Conservation (phyloP, 2,329 filamentous ascomycete species). For the Pseudogymnoascus sp. region DNA sequence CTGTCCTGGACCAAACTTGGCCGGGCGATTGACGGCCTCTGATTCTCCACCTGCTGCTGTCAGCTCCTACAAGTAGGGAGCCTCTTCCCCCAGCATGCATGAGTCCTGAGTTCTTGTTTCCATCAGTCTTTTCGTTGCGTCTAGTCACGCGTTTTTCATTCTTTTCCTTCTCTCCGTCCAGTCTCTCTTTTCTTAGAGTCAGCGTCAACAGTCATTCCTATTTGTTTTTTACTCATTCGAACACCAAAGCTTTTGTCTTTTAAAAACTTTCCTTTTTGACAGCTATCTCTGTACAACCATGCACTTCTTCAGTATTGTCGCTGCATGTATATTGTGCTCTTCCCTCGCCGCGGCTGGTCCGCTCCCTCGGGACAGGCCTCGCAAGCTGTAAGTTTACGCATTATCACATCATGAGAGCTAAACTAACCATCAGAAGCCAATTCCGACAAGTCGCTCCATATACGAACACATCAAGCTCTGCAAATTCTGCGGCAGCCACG, state of each 20-base stretch:
- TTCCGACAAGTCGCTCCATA: slow-evolving; percentile 1
- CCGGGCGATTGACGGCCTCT: background rate
- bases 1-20: background rate
- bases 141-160: slow-evolving; percentile 1
- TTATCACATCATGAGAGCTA: background rate
- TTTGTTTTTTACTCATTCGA: slow-evolving; percentile 9
- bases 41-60: background rate
- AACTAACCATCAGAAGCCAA: slow-evolving; percentile 9
- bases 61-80: slow-evolving; percentile 4
- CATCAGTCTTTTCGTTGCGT: background rate
- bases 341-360: slow-evolving; percentile 18
- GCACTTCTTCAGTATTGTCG: slow-evolving; percentile 14
- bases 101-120: background rate
- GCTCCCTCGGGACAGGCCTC: slow-evolving; percentile 13
- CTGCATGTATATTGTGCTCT: slow-evolving; percentile 12
- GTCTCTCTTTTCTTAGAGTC: background rate
- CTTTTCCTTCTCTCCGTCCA: slow-evolving; percentile 7
- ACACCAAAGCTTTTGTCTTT: background rate
- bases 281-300: slow-evolving; percentile 11
- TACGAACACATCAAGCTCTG: background rate
- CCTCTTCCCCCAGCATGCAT: background rate
- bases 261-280: slow-evolving; percentile 6
- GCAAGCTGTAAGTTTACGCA: slow-evolving; percentile 14
- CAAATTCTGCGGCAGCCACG: background rate
- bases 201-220: slow-evolving; percentile 2